Conservation (phyloP, 2,329 filamentous ascomycete genomes). For the Mycocentrospora acerina region DNA sequence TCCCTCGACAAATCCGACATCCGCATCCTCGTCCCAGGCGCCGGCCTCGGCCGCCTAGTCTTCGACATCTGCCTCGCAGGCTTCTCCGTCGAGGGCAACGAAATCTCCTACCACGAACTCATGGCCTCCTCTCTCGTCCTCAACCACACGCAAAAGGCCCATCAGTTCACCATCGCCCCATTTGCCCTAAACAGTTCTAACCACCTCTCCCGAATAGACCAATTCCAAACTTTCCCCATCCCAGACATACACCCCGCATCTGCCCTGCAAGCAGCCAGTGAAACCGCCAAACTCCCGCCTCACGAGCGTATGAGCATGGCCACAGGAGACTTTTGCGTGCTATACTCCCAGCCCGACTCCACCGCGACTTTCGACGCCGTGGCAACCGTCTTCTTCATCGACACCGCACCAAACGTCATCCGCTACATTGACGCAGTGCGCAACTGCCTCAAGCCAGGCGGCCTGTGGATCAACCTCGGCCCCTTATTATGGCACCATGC, state of each 20-base stretch:
- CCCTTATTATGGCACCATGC: conserved; percentile 96
- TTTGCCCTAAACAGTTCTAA: conserved; percentile 91
- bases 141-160: conserved; percentile 62
- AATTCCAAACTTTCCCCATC: conserved; percentile 71
- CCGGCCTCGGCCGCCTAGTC: conserved; percentile 83
- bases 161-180: conserved; percentile 74
- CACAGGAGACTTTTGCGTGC: conserved; percentile 86
- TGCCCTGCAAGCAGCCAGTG: conserved; percentile 33
- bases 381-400: conserved; percentile 91
- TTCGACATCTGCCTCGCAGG: conserved; percentile 79
- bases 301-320: conserved; percentile 85
- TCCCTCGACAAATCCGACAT: conserved; percentile 45
- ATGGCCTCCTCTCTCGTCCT: conserved; percentile 77
- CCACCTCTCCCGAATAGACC: conserved; percentile 70
- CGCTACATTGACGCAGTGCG: conserved; percentile 83
- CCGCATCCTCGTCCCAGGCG: conserved; percentile 81
- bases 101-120: conserved; percentile 97
- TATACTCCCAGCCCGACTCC: conserved; percentile 70
- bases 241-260: conserved; percentile 67
- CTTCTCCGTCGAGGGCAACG: conserved; percentile 78
- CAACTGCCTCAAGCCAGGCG: conserved; percentile 74
- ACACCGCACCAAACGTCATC: conserved; percentile 91
- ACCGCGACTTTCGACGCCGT: conserved; percentile 73
- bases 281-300: conserved; percentile 27
- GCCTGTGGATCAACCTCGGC: conserved; percentile 85